A percentile compares a stretch with the other conserved stretches of the same genome.
These are phyloP conservation scores for Lentinula sp. DNA, from an alignment of 768 basidiomycete genomes.

Conservation along the genomic window DNA sequence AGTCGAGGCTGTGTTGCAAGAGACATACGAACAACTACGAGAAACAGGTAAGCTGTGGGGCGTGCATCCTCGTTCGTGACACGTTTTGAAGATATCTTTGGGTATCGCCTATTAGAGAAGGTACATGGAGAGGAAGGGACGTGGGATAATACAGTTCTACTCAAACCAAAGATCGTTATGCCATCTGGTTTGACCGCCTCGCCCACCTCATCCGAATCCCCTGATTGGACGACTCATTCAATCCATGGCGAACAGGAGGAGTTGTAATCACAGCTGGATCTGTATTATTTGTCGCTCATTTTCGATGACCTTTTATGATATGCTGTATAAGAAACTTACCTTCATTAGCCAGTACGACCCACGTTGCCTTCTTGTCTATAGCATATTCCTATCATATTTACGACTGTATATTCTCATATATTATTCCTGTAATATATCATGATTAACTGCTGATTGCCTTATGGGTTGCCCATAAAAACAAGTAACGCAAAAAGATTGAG, in stretches of 20 bases:
- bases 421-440: too few species aligned
- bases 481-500: not conserved
- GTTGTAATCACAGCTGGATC: not conserved
- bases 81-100: not conserved
- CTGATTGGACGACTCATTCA: not conserved
- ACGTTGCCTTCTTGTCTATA: not conserved
- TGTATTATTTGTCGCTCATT: not conserved
- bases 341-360: not conserved
- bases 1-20: slow-evolving; percentile 14
- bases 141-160: slow-evolving; percentile 42
- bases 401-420: not conserved
- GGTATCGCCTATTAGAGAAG: slow-evolving; percentile 15
- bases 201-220: not conserved
- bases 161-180: slow-evolving; percentile 53
- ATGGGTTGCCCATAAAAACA: not conserved
- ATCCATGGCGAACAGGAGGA: not conserved
- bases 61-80: not conserved
- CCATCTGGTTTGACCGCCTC: slow-evolving; percentile 25
- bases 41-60: slow-evolving; percentile 4
- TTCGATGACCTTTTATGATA: not conserved
- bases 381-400: not conserved
- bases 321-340: not conserved
- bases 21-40: slow-evolving; percentile 9
- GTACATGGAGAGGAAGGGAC: slow-evolving; percentile 32
- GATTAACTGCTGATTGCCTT: too few species aligned